A percentile compares a stretch with the other conserved stretches of the same genome.
phyloP scores from a whole-genome alignment of 768 basidiomycete species.

The Leccinellum albellum region DNA sequence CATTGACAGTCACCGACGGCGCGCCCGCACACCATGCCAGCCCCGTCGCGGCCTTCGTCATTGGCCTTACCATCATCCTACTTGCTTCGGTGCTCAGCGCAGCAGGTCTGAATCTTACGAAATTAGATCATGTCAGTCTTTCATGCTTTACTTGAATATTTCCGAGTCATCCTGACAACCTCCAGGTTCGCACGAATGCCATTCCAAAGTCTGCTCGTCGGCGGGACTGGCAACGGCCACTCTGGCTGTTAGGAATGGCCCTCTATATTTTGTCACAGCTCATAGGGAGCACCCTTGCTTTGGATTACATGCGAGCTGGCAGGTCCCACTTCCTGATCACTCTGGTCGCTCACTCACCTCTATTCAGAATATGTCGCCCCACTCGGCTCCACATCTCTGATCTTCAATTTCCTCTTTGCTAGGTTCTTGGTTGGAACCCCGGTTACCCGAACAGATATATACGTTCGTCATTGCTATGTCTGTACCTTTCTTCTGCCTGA shows the following conservation, averaged over 20 bases:
- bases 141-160: neutral
- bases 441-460: slow-evolving; percentile 79
- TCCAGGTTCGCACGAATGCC: slow-evolving; percentile 63
- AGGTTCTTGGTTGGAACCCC: slow-evolving; percentile 83
- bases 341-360: slow-evolving; percentile 10
- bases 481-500: neutral
- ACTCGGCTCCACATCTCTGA: slow-evolving; percentile 85
- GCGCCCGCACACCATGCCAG: slow-evolving; percentile 41
- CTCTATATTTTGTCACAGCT: slow-evolving; percentile 91
- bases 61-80: slow-evolving; percentile 81
- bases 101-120: slow-evolving; percentile 91
- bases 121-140: slow-evolving; percentile 81
- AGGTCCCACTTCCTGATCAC: slow-evolving; percentile 13
- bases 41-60: slow-evolving; percentile 71
- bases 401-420: slow-evolving; percentile 97
- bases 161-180: slow-evolving; percentile 2
- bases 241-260: slow-evolving; percentile 90
- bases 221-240: slow-evolving; percentile 76
- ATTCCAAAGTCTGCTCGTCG: slow-evolving; percentile 73
- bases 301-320: slow-evolving; percentile 88
- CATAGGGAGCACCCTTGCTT: slow-evolving; percentile 81
- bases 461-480: slow-evolving; percentile 43
- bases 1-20: slow-evolving; percentile 17
- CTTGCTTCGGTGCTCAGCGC: slow-evolving; percentile 85
- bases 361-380: slow-evolving; percentile 89